A percentile compares a stretch with the other conserved stretches of the same genome.
phyloP scores from a whole-genome alignment of 139 green algal genomes.

The Micractinium sp. region DNA sequence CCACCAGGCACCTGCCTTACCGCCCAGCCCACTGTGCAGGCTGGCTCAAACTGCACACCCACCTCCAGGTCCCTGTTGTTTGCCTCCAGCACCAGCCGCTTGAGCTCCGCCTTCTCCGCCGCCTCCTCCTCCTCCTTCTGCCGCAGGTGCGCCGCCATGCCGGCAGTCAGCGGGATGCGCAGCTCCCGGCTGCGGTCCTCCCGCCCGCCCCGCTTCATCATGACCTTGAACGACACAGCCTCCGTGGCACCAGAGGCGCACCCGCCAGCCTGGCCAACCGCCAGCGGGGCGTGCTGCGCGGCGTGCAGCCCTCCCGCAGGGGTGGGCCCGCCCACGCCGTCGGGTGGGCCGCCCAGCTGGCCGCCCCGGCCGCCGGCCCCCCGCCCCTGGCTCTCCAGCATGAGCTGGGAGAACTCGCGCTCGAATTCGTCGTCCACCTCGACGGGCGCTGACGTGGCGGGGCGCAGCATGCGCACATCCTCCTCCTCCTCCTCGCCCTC shows the following conservation, averaged over 20 bases:
- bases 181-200: slow-evolving; percentile 51
- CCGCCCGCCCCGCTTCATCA: slow-evolving; percentile 50
- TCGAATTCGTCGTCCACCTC: slow-evolving; percentile 80
- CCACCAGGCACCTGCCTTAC: background rate
- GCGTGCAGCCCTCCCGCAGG: background rate
- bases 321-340: background rate
- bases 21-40: background rate
- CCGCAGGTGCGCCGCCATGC: slow-evolving; percentile 20
- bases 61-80: slow-evolving; percentile 25
- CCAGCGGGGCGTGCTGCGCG: background rate
- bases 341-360: slow-evolving; percentile 15
- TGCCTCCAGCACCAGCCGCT: slow-evolving; percentile 79
- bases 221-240: slow-evolving; percentile 43
- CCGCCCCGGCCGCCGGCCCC: background rate
- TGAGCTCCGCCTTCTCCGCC: slow-evolving; percentile 80
- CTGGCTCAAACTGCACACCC: no score
- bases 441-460: background rate
- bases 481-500: slow-evolving; percentile 40
- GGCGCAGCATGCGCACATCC: slow-evolving; percentile 47
- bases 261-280: background rate
- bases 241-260: background rate
- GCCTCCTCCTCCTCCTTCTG: slow-evolving; percentile 25
- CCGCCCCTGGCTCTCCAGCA: slow-evolving; percentile 44
- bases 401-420: slow-evolving; percentile 64
- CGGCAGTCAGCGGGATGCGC: slow-evolving; percentile 21